Base-by-base conservation (phyloP, 768 basidiomycete species). In the Leccinum subgranulosum region DNA sequence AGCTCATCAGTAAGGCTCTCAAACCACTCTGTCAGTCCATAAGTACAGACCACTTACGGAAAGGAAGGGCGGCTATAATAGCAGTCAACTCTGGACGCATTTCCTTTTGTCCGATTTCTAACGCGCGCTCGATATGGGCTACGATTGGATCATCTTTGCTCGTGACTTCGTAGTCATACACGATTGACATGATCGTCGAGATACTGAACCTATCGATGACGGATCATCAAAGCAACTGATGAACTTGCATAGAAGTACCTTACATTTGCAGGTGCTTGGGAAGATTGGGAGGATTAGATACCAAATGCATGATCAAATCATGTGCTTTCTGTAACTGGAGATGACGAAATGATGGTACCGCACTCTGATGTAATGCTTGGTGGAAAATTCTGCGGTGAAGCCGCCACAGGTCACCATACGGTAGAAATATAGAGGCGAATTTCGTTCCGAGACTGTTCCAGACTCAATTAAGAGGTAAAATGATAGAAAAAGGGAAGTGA, bases 271-370 rank as follows among this genome's bases (percentile, higher is more conserved):
- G 19, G 51, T 76, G 71, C 14, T 46, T 46, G 8, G 14, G 15
- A 51, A 67, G 65, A n/a, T 66, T 60, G 3, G 48, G 63, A 3
- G 74, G 68, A 17, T 52, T 59, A 1, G 33, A 50, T 15, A 68
- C 25, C 25, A 79, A 47, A 19, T 62, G 61, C 17, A 54, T 59
- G 10, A 79, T 61, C 28, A 77, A 55, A 7, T 68, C 64, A 49
- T 70, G 67, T 4, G 69, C 61, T 55, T 73, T 76, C 31, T 65
- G 61, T 21, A 65, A 57, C 49, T 78, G 77, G 15, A 71, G 56
- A 5, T 74, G 72, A 34, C 61, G 65, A 54, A 72, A 77, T 28
- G 64, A 59, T 6, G 56, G 28, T 3, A 64, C 62, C 3, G 71
- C 47, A 28, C 27, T 15, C 6, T 6, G 23, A 47, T 47, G 46